Evolutionary conservation across 371 early-diverging fungal species (phyloP).

Genomic region (Chytridium lagenaria): DNA sequence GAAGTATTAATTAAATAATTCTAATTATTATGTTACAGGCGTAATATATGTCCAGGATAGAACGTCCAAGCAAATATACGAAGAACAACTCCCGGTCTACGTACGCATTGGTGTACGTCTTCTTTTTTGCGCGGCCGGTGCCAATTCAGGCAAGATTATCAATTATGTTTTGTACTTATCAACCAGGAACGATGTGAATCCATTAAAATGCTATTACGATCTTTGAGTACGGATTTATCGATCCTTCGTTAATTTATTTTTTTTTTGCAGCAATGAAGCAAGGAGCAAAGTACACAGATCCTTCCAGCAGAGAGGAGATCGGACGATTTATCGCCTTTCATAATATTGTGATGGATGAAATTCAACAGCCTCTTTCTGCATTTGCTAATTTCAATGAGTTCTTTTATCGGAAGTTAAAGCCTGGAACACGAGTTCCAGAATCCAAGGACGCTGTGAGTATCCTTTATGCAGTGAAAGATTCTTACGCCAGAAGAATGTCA

Average conservation of each 20-base stretch:
- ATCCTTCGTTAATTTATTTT: too few species aligned
- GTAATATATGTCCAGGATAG: not conserved
- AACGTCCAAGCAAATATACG: constrained; percentile 69
- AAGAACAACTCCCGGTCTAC: constrained; percentile 86
- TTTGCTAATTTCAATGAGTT: constrained; percentile 87
- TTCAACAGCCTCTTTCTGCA: constrained; percentile 67
- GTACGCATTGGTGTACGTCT: constrained; percentile 84
- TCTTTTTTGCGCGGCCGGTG: constrained; percentile 64
- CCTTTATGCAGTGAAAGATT: too few species aligned
- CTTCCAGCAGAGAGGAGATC: constrained; percentile 72
- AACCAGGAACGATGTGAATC: not conserved
- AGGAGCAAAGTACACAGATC: constrained; percentile 78
- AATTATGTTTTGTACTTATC: constrained; percentile 30
- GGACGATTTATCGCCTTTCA: constrained; percentile 80
- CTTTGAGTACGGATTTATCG: constrained; percentile 3
- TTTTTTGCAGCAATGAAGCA: constrained; percentile 78
- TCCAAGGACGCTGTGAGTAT: constrained; percentile 59
- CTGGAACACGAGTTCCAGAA: constrained; percentile 69
- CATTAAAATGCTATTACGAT: constrained; percentile 34
- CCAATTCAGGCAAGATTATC: constrained; percentile 24
- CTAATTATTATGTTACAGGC: not conserved
- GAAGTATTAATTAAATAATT: not conserved
- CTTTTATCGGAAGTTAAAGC: constrained; percentile 84
- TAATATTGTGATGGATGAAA: constrained; percentile 50
- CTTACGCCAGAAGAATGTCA: too few species aligned